A percentile compares a stretch with the other conserved stretches of the same genome.
These are phyloP conservation scores for Hortaea werneckii DNA, from an alignment of 2,329 filamentous ascomycete genomes.

Conservation along the genomic window DNA sequence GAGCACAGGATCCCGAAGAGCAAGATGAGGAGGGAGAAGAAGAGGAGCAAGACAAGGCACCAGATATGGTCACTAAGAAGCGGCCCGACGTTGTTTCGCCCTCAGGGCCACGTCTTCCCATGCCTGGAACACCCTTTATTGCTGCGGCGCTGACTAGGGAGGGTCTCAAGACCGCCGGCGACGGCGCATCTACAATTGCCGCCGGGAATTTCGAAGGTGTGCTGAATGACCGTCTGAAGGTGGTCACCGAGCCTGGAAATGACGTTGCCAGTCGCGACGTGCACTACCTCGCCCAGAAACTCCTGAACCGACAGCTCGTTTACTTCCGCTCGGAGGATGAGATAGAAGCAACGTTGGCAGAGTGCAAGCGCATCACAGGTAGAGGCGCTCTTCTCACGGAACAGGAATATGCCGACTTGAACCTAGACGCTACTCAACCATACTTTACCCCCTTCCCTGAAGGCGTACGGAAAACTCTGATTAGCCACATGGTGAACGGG, in stretches of 20 bases:
- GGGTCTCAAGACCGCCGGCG: slow-evolving; percentile 3
- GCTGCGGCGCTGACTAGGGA: not conserved
- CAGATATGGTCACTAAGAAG: not conserved
- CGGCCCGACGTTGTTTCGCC: not conserved
- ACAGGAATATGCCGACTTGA: not conserved
- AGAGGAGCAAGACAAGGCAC: not conserved
- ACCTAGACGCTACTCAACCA: not conserved
- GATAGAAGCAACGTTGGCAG: slow-evolving; percentile 6
- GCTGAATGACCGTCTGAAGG: slow-evolving; percentile 16
- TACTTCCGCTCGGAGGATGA: slow-evolving; percentile 11
- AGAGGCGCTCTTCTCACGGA: slow-evolving; percentile 5
- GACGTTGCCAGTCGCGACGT: slow-evolving; percentile 8
- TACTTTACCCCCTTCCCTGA: slow-evolving; percentile 8
- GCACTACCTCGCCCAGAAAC: slow-evolving; percentile 10
- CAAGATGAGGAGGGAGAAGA: slow-evolving; percentile 1
- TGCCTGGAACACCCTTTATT: not conserved
- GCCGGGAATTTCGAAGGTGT: slow-evolving; percentile 16
- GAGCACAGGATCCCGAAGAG: not conserved
- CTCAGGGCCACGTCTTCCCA: not conserved
- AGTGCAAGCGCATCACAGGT: slow-evolving; percentile 1
- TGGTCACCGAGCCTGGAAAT: slow-evolving; percentile 10
- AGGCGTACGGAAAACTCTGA: slow-evolving; percentile 7
- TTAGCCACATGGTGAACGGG: slow-evolving; percentile 18
- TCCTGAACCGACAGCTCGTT: slow-evolving; percentile 11
- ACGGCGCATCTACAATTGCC: slow-evolving; percentile 16